Base-by-base conservation (phyloP, 2,329 filamentous ascomycete genomes). In the Thelonectria discophora region DNA sequence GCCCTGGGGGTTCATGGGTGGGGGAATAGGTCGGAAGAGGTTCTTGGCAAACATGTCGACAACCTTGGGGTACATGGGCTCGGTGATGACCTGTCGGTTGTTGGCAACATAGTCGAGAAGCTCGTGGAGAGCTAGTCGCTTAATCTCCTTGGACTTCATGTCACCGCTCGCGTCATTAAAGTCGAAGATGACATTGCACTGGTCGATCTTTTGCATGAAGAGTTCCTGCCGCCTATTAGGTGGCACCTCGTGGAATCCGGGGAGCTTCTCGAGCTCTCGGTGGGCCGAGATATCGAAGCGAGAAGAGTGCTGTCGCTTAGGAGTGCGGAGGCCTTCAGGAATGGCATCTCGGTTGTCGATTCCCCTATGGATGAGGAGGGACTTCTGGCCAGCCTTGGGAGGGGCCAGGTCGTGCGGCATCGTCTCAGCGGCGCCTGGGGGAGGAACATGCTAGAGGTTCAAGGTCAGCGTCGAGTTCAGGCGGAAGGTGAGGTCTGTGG, bases 81-180 rank as follows among this genome's bases (percentile, higher is more conserved):
- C 95, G 3, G 94, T 97, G 73, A 99, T 99, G 75, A 99, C 95
- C 73, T 97, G 94, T 71, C 95, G 88, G 77, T 99, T 99, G 80
- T 98, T 98, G 72, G 95, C 94, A 60, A 99, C 95, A 75, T 99
- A 99, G 78, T 99, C 95, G 66, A 99, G 86, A 64, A 99, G 84
- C 77, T 99, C 95, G 76, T 99, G 95, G 46, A 99, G 85, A 43
- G 95, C 95, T 69, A 99, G 82, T 73, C 95, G 88, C 84, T 99
- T 99, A 84, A 99, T 98, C 80, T 99, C 95, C 82, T 99, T 99
- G 49, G 94, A 97, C 79, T 99, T 99, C 94, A 99, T 98, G 76
- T 99, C 95, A 69, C 90, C 94, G 68, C 92, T 97, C 50, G 94
- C 93, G 78, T 99, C 95, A 76, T 98, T 99, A 82, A 99, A 99